A percentile compares a stretch with the other conserved stretches of the same genome.
Conservation (phyloP, 2,329 filamentous ascomycete genomes). For the Trichoderma sp. region DNA sequence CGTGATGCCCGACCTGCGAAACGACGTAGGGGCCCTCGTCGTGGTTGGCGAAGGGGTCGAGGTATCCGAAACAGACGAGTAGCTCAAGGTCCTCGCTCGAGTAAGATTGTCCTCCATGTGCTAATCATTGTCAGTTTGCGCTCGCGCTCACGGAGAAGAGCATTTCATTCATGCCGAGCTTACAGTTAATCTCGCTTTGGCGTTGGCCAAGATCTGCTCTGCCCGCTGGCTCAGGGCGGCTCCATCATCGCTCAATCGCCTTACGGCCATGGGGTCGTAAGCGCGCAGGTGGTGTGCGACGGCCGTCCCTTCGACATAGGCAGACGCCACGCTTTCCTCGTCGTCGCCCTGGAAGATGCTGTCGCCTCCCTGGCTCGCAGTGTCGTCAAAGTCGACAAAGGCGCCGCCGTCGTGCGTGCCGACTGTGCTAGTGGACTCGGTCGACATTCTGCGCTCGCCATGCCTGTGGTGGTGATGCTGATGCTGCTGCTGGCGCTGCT, state of each 20-base stretch:
- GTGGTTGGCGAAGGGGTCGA: slow-evolving; percentile 58
- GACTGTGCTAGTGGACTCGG: slow-evolving; percentile 64
- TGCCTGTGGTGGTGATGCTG: slow-evolving; percentile 49
- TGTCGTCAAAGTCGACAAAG: slow-evolving; percentile 65
- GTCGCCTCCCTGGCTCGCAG: slow-evolving; percentile 61
- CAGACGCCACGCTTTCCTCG: slow-evolving; percentile 65
- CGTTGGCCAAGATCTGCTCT: slow-evolving; percentile 89
- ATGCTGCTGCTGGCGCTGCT: slow-evolving; percentile 51
- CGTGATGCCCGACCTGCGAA: slow-evolving; percentile 32
- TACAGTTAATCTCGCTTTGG: slow-evolving; percentile 85
- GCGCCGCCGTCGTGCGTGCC: slow-evolving; percentile 53
- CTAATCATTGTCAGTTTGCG: slow-evolving; percentile 47
- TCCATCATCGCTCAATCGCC: slow-evolving; percentile 51
- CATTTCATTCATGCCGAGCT: slow-evolving; percentile 39
- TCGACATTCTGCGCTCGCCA: slow-evolving; percentile 57
- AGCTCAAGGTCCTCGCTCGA: slow-evolving; percentile 69
- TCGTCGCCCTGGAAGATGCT: slow-evolving; percentile 69
- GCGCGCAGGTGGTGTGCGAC: slow-evolving; percentile 31
- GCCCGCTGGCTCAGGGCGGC: slow-evolving; percentile 79
- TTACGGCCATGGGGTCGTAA: slow-evolving; percentile 28
- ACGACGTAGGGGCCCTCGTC: slow-evolving; percentile 36
- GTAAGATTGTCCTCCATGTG: slow-evolving; percentile 92
- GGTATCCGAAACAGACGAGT: slow-evolving; percentile 48
- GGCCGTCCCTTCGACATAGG: slow-evolving; percentile 53
- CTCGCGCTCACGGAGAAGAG: not conserved